These are phyloP conservation scores for Pythium guiyangense DNA, from an alignment of 352 stramenopile species.

Conservation along the genomic window DNA sequence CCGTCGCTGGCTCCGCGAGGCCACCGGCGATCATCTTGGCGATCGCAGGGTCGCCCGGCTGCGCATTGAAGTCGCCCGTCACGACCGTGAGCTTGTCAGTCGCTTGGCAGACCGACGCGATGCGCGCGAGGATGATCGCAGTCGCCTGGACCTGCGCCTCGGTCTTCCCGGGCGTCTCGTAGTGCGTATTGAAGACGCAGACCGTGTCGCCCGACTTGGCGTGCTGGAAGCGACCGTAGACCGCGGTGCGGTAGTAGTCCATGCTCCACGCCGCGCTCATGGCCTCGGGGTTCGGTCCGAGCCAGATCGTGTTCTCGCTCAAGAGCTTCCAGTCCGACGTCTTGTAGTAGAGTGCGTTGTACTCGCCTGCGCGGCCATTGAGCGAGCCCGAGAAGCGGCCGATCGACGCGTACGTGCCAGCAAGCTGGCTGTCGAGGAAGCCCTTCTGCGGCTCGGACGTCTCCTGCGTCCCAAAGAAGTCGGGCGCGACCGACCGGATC, in stretches of 20 bases:
- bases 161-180: constrained; percentile 73
- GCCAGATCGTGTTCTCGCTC: constrained; percentile 66
- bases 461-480: constrained; percentile 81
- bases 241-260: constrained; percentile 67
- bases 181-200: constrained; percentile 81
- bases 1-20: constrained; percentile 35
- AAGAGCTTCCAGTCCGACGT: constrained; percentile 46
- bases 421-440: constrained; percentile 54
- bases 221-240: constrained; percentile 73
- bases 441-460: constrained; percentile 65
- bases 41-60: constrained; percentile 58
- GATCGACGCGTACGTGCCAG: constrained; percentile 55
- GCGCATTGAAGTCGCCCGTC: constrained; percentile 65
- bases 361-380: constrained; percentile 48
- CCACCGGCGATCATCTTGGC: constrained; percentile 39
- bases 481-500: constrained; percentile 43
- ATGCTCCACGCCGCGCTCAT: constrained; percentile 58
- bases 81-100: constrained; percentile 59
- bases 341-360: constrained; percentile 65
- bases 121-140: constrained; percentile 54
- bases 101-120: constrained; percentile 41
- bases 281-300: constrained; percentile 43
- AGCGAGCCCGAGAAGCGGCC: constrained; percentile 54
- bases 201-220: constrained; percentile 46
- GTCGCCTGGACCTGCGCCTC: constrained; percentile 61